These are phyloP conservation scores for Fagus sylvatica DNA, from an alignment of 306 rosid species.

Conservation along the genomic window DNA sequence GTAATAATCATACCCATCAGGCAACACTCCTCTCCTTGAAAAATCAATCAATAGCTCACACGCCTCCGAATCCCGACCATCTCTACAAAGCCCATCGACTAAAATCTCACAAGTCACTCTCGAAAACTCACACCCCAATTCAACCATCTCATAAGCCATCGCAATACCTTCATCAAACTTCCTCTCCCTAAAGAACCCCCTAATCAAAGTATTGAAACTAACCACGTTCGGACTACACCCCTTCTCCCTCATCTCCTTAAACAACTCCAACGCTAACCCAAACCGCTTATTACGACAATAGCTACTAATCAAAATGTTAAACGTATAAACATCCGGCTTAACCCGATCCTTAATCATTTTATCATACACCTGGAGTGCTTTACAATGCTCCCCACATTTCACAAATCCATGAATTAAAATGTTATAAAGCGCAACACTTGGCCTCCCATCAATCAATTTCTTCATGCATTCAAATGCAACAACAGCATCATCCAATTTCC, in stretches of 20 bases:
- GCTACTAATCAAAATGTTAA: slow-evolving; percentile 79
- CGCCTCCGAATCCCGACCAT: slow-evolving; percentile 39
- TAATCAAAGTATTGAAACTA: slow-evolving; percentile 83
- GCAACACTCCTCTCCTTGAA: slow-evolving; percentile 54
- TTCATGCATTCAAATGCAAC: slow-evolving; percentile 57
- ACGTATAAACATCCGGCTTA: slow-evolving; percentile 72
- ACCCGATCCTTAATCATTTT: slow-evolving; percentile 52
- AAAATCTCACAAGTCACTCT: slow-evolving; percentile 75
- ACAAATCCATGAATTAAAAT: slow-evolving; percentile 77
- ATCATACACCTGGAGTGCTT: slow-evolving; percentile 57
- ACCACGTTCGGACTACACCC: slow-evolving; percentile 89
- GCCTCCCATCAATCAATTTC: slow-evolving; percentile 69
- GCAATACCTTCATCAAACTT: slow-evolving; percentile 66
- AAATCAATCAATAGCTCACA: slow-evolving; percentile 63
- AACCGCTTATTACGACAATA: slow-evolving; percentile 65
- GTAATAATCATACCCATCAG: slow-evolving; percentile 63
- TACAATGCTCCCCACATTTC: slow-evolving; percentile 45
- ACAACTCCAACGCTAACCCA: slow-evolving; percentile 60
- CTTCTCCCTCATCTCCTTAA: slow-evolving; percentile 66
- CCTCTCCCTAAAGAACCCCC: slow-evolving; percentile 70
- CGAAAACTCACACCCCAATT: slow-evolving; percentile 54
- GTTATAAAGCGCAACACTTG: slow-evolving; percentile 54
- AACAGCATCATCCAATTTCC: slow-evolving; percentile 55
- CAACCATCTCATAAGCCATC: slow-evolving; percentile 84
- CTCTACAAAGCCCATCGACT: slow-evolving; percentile 69